Base-by-base conservation (phyloP, 1,139 yeast genomes). In the Yamadazyma atlantica region DNA sequence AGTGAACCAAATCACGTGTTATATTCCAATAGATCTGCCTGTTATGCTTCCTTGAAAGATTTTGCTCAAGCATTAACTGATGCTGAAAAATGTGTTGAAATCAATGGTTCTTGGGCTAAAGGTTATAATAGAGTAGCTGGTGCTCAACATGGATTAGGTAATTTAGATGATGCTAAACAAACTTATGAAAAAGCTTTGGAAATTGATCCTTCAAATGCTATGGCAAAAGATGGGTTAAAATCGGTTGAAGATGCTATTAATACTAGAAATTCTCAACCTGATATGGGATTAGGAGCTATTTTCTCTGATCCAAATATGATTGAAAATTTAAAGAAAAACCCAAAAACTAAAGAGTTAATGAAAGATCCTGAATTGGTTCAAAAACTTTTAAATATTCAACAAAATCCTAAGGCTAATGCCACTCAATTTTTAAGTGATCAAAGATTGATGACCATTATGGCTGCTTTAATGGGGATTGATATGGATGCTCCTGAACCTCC, bases 121-220 rank as follows among this genome's bases (percentile, higher is more conserved):
- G 98, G 97, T 34, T 86, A 85, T 71, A 85, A 82, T 55, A 84
- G 99, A 65, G 85, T 86, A 35, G 99, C 89, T 40, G 92, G 97
- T 48, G 98, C 98, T 24, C 80, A 84, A 40, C 85, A 74, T 53
- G 98, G 98, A 12, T 71, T 85, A 46, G 90, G 90, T 15, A 78
- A 86, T 45, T 73, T 81, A 42, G 88, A 82, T 29, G 84, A 75
- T 28, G 85, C 94, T 30, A 78, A 79, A 51, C 66, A 65, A 34
- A 74, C 85, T 26, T 94, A 89, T 62, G 73, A 82, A 48, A 82
- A 85, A 60, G 96, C 97, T 4, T 69, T 94, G 48, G 85, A 85
- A 56, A 64, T 89, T 48, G 98, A 94, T 51, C 75, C 95, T 17
- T 43, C 68, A 42, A 94, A 92, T 59, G 82, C 88, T 40, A 87